Evolutionary conservation across 208 protist species (phyloP), one percentile per base, ranked within the genome.

Genomic region (Perkinsela sp.): DNA sequence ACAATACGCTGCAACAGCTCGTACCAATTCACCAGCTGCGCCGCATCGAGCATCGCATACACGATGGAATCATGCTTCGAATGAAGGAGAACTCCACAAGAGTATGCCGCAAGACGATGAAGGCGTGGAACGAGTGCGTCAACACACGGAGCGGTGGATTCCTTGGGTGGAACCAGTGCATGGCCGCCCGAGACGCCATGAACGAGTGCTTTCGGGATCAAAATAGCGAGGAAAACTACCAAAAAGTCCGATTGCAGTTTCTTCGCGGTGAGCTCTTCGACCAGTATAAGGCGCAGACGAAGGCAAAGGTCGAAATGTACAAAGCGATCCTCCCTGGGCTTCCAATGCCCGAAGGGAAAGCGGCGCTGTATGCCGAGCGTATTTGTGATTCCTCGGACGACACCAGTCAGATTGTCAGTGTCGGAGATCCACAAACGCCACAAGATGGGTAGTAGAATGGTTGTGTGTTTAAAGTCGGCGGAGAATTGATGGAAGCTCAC

Each of bases 11-110:
- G 78, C 74, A 86, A 31, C 74, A 75, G 16, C 76, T 76, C 31
- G 86, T 78, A 0, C 82, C 80, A 31, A 80, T 75, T 66, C 70
- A 88, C 31, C 74, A 86, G 30, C 73, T 80, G 65, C 76, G 78
- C 1, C 73, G 83, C 70, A 48, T 90, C 67, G 79, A 87, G 69
- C 85, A 90, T 48, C 82, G 85, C 48, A 74, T 90, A 32, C 85
- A 90, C 73, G 85, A 90, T 68, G 85, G 76, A 30, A 88, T 90
- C 70, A 69, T 90, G 30, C 76, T 80, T n/a, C 78, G 82, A 16
- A 82, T 90, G 80, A 90, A 90, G 69, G 85, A 87, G 68, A 82
- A 90, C 32, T 82, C 77, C 6, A 86, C 85, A 22, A 76, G 79
- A 16, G 83, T 81, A 68, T 90, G 85, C 69, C 83, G 81, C 76